Base-by-base conservation (phyloP, 345 rosid species). In the Populus deltoides region DNA sequence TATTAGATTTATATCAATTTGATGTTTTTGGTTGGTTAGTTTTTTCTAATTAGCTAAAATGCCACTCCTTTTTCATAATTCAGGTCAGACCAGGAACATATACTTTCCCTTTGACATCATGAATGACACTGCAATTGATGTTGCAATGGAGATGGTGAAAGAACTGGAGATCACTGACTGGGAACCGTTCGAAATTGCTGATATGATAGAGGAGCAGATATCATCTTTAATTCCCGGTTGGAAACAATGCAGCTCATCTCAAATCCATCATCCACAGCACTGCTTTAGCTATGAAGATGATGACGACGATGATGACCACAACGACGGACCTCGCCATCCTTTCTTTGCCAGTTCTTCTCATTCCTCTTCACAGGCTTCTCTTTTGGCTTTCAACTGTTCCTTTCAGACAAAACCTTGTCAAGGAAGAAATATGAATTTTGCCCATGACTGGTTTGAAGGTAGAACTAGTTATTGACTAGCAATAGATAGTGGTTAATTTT, bases 131-230 rank as follows among this genome's bases (percentile, higher is more conserved):
- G 85, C 99, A 16, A 81, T 84, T 3, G 92, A 90, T 66, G 99
- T 95, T 25, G 99, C 98, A 1, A 31, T 85, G 80, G 99, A 95
- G 86, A 95, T 95, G 99, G 98, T 95, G 78, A 89, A 89, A 71
- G 97, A 92, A 82, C 77, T 95, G 82, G 93, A 90, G 71, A 95
- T 95, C 39, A 70, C 78, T 10, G 93, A 92, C 66, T 89, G 90
- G 94, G 93, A 93, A 61, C 93, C 97, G 2, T 5, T 78, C 63
- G 94, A 91, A 77, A 92, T 93, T 29, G 90, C 99, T 16, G 83
- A 84, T 45, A 93, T 90, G 96, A 95, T 93, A 65, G 98, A 92
- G 80, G 88, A 90, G 63, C 91, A 92, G 83, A 87, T 93, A 80
- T 79, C 89, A 57, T 84, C 90, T 74, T 83, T 95, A 51, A 89